Percentiles rank a stretch among this genome's conserved stretches.
Conservation (phyloP, 305 asterid genomes). For the Fraxinus greggii region DNA sequence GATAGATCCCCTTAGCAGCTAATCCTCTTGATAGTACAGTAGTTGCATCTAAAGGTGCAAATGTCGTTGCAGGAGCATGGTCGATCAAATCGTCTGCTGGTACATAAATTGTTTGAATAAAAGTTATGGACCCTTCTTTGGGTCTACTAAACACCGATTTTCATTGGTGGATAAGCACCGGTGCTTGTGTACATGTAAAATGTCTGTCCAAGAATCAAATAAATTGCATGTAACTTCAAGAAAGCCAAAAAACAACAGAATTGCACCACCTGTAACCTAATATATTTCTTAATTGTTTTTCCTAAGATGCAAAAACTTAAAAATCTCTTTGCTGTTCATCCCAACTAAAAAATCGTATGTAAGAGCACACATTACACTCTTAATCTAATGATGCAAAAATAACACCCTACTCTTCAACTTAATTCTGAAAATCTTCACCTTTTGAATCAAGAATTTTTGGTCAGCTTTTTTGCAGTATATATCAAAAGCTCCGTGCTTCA, state of each 20-base stretch:
- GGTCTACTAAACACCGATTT: background rate
- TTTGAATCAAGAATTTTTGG: background rate
- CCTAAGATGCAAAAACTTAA: background rate
- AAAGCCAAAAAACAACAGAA: background rate
- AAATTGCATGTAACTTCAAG: background rate
- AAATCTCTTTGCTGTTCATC: background rate
- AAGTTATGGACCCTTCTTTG: too few species aligned
- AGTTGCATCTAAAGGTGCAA: too few species aligned
- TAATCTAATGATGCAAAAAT: background rate
- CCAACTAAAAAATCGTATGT: background rate
- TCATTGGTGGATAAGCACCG: background rate
- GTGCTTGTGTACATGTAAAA: background rate
- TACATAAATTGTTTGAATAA: too few species aligned
- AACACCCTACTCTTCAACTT: constrained; percentile 5
- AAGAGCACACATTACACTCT: background rate
- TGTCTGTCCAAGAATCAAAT: background rate
- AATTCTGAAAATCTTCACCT: constrained; percentile 18
- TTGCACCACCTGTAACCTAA: background rate
- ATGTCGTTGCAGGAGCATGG: too few species aligned
- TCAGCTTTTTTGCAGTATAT: background rate
- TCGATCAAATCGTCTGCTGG: too few species aligned
- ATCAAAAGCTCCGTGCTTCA: background rate
- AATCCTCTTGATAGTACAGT: too few species aligned
- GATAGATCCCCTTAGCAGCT: too few species aligned
- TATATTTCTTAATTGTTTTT: background rate